These are phyloP conservation scores for Penicillium paradoxum DNA, from an alignment of 495 filamentous ascomycete species.

Conservation along the genomic window DNA sequence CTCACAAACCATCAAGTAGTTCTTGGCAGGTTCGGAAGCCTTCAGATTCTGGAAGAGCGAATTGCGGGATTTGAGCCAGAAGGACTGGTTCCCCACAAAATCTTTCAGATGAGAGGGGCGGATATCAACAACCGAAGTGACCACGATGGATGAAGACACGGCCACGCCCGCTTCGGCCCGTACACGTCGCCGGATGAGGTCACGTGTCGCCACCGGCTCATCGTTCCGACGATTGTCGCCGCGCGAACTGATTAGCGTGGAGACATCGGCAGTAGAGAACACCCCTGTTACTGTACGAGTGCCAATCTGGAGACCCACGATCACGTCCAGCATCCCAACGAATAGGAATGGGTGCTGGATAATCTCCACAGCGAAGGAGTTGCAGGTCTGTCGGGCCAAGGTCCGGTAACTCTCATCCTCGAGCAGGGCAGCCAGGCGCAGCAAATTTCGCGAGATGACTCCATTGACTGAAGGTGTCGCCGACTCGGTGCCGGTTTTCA, in stretches of 20 bases:
- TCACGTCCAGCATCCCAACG: slow-evolving; percentile 66
- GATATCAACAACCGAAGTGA: slow-evolving; percentile 37
- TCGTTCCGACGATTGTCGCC: slow-evolving; percentile 22
- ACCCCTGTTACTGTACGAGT: slow-evolving; percentile 41
- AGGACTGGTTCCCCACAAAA: slow-evolving; percentile 45
- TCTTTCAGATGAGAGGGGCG: slow-evolving; percentile 44
- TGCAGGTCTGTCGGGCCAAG: slow-evolving; percentile 67
- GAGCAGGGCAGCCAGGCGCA: slow-evolving; percentile 68
- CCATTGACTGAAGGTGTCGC: slow-evolving; percentile 87
- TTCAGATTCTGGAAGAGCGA: slow-evolving; percentile 40
- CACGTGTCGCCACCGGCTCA: slow-evolving; percentile 31
- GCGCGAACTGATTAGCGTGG: slow-evolving; percentile 7
- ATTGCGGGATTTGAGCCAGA: slow-evolving; percentile 51
- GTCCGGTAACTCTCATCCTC: slow-evolving; percentile 58
- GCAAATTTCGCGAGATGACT: slow-evolving; percentile 74
- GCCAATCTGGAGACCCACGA: slow-evolving; percentile 66
- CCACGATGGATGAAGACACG: slow-evolving; percentile 33
- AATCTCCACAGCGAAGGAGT: slow-evolving; percentile 84
- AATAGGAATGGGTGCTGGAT: slow-evolving; percentile 90
- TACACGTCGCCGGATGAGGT: slow-evolving; percentile 34
- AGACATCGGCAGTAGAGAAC: slow-evolving; percentile 28
- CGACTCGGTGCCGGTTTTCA: slow-evolving; percentile 92
- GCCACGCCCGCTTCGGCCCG: slow-evolving; percentile 37
- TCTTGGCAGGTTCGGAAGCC: slow-evolving; percentile 34
- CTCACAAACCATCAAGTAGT: slow-evolving; percentile 49